Conservation (phyloP, 768 basidiomycete species). For the Clitopilus passeckerianus region DNA sequence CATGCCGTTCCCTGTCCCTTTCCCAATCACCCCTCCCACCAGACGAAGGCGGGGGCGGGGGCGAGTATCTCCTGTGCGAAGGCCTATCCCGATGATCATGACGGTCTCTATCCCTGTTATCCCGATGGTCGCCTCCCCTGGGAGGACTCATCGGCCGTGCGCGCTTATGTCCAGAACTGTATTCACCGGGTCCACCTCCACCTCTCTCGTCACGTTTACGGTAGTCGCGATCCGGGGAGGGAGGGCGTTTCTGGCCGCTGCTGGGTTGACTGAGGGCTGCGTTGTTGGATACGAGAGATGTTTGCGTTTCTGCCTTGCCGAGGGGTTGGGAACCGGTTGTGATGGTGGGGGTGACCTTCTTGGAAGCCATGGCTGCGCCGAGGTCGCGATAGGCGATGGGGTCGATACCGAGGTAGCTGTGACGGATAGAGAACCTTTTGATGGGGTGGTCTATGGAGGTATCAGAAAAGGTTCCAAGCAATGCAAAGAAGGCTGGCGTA, state of each 20-base stretch:
- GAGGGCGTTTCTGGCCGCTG: constrained; percentile 23
- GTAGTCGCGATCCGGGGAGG: constrained; percentile 30
- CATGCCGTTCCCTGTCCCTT: constrained; percentile 37
- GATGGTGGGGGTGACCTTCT: constrained; percentile 13
- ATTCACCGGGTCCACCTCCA: constrained; percentile 17
- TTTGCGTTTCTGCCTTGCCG: constrained; percentile 8
- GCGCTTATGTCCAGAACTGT: constrained; percentile 29
- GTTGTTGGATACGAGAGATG: constrained; percentile 1
- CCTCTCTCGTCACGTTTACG: constrained; percentile 21
- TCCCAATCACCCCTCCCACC: constrained; percentile 19
- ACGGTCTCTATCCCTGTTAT: neutral
- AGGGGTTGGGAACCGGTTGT: neutral
- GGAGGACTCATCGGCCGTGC: constrained; percentile 20
- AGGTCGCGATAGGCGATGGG: constrained; percentile 87
- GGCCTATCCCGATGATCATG: constrained; percentile 1
- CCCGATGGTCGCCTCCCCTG: neutral
- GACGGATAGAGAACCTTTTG: constrained; percentile 86
- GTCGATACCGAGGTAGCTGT: constrained; percentile 78
- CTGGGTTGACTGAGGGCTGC: neutral
- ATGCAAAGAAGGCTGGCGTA: constrained; percentile 24
- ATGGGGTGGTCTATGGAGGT: constrained; percentile 69
- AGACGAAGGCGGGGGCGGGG: neutral
- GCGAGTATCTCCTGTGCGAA: neutral
- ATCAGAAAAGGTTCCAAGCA: neutral
- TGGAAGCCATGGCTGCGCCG: constrained; percentile 62